Evolutionary conservation across 306 rosid species (phyloP).

Genomic region (Boehmeria nivea): DNA sequence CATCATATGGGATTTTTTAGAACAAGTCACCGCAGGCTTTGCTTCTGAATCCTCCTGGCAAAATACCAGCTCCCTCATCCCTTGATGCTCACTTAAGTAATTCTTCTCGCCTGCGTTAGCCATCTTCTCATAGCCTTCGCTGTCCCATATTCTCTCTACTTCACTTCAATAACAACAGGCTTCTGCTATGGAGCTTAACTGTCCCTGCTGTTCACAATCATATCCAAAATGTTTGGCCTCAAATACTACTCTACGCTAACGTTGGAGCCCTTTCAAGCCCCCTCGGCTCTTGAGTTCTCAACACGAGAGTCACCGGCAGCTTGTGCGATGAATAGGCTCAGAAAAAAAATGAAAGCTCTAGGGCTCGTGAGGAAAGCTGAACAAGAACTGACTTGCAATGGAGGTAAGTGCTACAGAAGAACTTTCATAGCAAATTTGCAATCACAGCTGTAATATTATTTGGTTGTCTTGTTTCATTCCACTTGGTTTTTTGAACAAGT

Average conservation of each 20-base stretch:
- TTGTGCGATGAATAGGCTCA: too few species aligned
- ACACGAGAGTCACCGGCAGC: too few species aligned
- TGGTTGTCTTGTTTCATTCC: too few species aligned
- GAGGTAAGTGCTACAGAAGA: too few species aligned
- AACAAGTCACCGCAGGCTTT: constrained; percentile 12
- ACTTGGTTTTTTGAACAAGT: too few species aligned
- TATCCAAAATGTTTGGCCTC: constrained; percentile 21
- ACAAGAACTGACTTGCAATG: too few species aligned
- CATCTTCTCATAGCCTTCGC: constrained; percentile 15
- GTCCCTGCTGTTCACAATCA: constrained; percentile 4
- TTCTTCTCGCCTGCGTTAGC: constrained; percentile 9
- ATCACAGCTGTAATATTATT: too few species aligned
- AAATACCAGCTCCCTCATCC: constrained; percentile 17
- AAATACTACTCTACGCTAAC: constrained; percentile 17
- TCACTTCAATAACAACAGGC: constrained; percentile 6
- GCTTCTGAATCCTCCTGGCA: constrained; percentile 3
- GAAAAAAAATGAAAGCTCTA: too few species aligned
- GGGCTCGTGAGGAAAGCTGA: too few species aligned
- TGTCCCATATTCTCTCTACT: background rate
- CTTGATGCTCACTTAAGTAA: constrained; percentile 6
- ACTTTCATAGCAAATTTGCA: too few species aligned
- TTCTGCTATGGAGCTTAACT: constrained; percentile 18
- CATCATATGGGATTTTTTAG: constrained; percentile 18
- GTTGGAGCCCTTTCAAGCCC: constrained; percentile 3
- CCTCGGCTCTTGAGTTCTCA: too few species aligned